These are phyloP conservation scores for Fraxinus latifolia DNA, from an alignment of 305 asterid species.

Conservation along the genomic window DNA sequence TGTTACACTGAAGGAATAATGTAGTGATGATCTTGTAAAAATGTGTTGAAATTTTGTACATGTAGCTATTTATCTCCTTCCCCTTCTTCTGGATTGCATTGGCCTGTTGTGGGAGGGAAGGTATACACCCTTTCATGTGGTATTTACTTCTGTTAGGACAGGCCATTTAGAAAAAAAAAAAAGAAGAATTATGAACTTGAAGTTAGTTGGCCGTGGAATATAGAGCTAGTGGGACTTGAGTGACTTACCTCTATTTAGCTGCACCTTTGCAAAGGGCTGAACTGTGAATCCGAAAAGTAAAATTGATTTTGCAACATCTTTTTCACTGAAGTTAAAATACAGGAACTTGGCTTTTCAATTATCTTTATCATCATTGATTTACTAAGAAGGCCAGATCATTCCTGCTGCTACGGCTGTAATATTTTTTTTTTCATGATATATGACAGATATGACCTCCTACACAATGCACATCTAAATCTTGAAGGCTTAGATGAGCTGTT, in stretches of 20 bases:
- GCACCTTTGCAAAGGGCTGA: neutral
- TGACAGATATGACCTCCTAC: conserved; percentile 91
- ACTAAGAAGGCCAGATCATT: conserved; percentile 9
- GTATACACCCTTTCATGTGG: neutral
- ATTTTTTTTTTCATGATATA: conserved; percentile 2
- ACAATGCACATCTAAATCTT: conserved; percentile 82
- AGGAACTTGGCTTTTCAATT: neutral
- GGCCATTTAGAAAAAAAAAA: neutral
- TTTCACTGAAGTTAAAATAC: conserved; percentile 1
- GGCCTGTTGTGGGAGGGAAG: neutral
- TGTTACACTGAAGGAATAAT: conserved; percentile 9
- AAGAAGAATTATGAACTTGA: neutral
- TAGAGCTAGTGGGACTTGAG: conserved; percentile 9
- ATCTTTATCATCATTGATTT: neutral
- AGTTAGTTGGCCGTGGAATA: conserved; percentile 16
- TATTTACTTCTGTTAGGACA: neutral
- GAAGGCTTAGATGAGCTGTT: conserved; percentile 81
- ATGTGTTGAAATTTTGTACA: conserved; percentile 3
- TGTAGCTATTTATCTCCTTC: conserved; percentile 4
- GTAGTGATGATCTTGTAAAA: conserved; percentile 5
- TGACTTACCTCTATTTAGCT: neutral
- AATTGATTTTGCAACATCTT: neutral
- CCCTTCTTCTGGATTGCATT: neutral
- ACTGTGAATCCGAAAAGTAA: neutral
- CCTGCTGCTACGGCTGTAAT: conserved; percentile 9